Base-by-base conservation (phyloP, 768 basidiomycete genomes). In the Lactarius sanguifluus region DNA sequence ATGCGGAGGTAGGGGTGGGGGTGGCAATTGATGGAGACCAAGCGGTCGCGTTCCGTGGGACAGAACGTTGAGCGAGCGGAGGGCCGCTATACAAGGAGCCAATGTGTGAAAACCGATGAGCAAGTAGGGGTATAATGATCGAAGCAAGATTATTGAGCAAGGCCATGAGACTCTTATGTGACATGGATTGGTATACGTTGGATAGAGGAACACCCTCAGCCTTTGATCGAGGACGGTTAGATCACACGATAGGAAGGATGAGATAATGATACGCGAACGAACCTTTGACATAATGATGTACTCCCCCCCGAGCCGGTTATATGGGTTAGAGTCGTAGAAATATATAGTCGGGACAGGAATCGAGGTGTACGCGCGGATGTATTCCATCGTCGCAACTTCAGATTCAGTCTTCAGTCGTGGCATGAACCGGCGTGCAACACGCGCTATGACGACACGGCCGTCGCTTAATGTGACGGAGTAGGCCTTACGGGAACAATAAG, bases 221-320 rank as follows among this genome's bases (percentile, higher is more conserved):
- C 91, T 93, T 72, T 61, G 67, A 64, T 62, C 13, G 73, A 45
- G 59, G 38, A 25, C 8, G 23, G 41, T 41, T 32, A 23, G 55
- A 54, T 67, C 65, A 66, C 54, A 47, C 36, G 40, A 55, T 54
- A 5, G 20, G 5, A 23, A 5, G 2, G 4, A 58, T 23, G 57
- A 34, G 30, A 41, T 20, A 45, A n/a, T 41, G 18, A 10, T 34
- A 9, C 9, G 34, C 34, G 23, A 36, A 77, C 83, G 54, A 67
- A 89, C 91, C 85, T 89, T 92, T 62, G 89, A 89, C 92, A 94
- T 92, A 67, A 94, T 74, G 69, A 94, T 91, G 71, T 87, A 94
- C 75, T 94, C 92, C 23, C 90, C 89, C 0, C 91, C 92, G 34
- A 94, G 80, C 15, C 89, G 85, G 74, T 94, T 94, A 75, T 85